Evolutionary conservation across 768 basidiomycete species (phyloP).

Genomic region (Myochromella boudieri): DNA sequence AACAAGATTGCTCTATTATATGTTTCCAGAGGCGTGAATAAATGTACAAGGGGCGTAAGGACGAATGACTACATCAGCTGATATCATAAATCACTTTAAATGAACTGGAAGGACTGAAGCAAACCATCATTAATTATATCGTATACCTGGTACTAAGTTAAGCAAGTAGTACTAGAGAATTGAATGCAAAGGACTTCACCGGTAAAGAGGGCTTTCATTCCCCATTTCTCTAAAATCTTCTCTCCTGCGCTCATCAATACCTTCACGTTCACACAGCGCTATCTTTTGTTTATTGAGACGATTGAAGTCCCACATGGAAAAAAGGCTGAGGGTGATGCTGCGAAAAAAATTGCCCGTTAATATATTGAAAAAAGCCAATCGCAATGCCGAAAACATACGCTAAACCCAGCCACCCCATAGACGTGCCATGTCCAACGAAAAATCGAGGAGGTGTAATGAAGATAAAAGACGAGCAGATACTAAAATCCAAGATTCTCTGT

Average conservation of each 20-base stretch:
- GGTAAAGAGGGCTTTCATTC: slow-evolving; percentile 56
- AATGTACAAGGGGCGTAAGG: too few species aligned
- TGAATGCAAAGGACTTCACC: slow-evolving; percentile 26
- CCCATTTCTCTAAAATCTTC: slow-evolving; percentile 49
- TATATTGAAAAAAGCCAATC: not conserved
- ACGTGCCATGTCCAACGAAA: slow-evolving; percentile 35
- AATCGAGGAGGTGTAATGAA: slow-evolving; percentile 37
- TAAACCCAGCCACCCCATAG: slow-evolving; percentile 28
- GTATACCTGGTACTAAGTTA: slow-evolving; percentile 1
- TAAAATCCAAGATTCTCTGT: slow-evolving; percentile 18
- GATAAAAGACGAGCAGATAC: slow-evolving; percentile 42
- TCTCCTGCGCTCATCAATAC: slow-evolving; percentile 37
- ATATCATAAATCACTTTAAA: too few species aligned
- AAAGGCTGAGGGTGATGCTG: slow-evolving; percentile 34
- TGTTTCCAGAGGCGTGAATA: too few species aligned
- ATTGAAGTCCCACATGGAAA: slow-evolving; percentile 50
- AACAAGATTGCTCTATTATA: too few species aligned
- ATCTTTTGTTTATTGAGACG: slow-evolving; percentile 50
- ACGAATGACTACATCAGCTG: too few species aligned
- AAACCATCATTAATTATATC: too few species aligned
- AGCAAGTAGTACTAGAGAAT: not conserved
- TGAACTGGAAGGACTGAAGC: too few species aligned
- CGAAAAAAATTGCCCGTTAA: not conserved
- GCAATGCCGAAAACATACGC: slow-evolving; percentile 27
- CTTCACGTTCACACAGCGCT: slow-evolving; percentile 39